phyloP scores from a whole-genome alignment of 2,329 filamentous ascomycete genomes.

The Trichoderma gracile region DNA sequence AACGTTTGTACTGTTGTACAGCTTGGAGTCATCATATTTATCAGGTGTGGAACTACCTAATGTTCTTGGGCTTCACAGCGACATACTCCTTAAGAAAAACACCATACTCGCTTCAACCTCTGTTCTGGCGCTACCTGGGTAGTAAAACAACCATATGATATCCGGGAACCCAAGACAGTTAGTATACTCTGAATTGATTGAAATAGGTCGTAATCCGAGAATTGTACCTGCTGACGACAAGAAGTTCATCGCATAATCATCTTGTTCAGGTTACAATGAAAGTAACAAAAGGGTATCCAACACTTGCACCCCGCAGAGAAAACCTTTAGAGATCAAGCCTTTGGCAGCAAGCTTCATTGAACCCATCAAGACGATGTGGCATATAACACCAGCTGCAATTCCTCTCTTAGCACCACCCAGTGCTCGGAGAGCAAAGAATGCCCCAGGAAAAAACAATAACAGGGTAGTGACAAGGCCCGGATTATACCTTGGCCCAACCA shows the following conservation, averaged over 20 bases:
- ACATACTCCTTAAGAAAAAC: no score
- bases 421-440: neutral
- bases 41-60: no score
- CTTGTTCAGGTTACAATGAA: neutral
- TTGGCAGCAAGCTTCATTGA: slow-evolving; percentile 20
- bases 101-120: no score
- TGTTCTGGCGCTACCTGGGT: no score
- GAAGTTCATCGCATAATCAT: no score
- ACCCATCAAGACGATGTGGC: slow-evolving; percentile 15
- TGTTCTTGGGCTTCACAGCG: no score
- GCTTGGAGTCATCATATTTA: neutral
- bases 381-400: slow-evolving; percentile 2
- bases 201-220: no score
- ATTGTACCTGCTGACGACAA: no score
- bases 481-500: slow-evolving; percentile 3
- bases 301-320: slow-evolving; percentile 13
- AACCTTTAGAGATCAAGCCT: slow-evolving; percentile 3
- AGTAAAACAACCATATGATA: no score
- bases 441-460: slow-evolving; percentile 8
- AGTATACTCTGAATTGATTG: no score
- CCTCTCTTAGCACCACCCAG: slow-evolving; percentile 9
- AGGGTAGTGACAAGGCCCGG: slow-evolving; percentile 10
- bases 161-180: no score
- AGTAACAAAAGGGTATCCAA: slow-evolving; percentile 2
- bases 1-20: neutral